A percentile compares a stretch with the other conserved stretches of the same genome.
These are phyloP conservation scores for Lanzia echinophila DNA, from an alignment of 2,329 filamentous ascomycete species.

Conservation along the genomic window DNA sequence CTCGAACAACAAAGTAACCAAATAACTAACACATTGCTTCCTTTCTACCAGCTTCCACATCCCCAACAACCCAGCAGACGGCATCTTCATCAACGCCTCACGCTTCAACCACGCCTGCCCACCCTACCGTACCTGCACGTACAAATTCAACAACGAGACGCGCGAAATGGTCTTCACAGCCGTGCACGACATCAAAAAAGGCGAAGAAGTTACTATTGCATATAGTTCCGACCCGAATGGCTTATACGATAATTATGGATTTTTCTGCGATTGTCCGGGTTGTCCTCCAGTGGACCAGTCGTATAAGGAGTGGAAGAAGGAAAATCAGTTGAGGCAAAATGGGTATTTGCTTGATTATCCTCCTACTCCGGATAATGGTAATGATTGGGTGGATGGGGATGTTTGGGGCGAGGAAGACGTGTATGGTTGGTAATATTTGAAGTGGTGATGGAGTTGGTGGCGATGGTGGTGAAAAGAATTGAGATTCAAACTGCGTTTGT, in stretches of 20 bases:
- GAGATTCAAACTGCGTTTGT: background rate
- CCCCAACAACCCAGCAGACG: background rate
- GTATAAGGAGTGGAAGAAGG: conserved; percentile 1
- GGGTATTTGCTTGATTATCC: background rate
- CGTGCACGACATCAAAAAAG: conserved; percentile 33
- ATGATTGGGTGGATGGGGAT: too few relatives aligned
- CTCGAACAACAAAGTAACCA: background rate
- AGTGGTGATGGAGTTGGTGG: background rate
- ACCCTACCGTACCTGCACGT: conserved; percentile 39
- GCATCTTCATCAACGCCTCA: conserved; percentile 41
- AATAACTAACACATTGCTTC: background rate
- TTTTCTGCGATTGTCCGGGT: conserved; percentile 44
- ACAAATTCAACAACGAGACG: conserved; percentile 26
- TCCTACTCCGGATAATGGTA: too few relatives aligned
- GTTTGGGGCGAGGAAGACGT: background rate
- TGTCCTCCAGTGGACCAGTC: conserved; percentile 30
- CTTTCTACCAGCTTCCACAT: background rate
- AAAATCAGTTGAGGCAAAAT: background rate
- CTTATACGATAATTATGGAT: conserved; percentile 44
- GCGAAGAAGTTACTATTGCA: conserved; percentile 45
- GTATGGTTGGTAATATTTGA: background rate
- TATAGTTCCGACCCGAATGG: conserved; percentile 38
- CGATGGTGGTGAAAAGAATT: background rate
- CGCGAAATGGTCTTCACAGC: conserved; percentile 38
- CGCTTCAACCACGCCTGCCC: conserved; percentile 54